Evolutionary conservation across 176 grass and related monocot genomes (phyloP), one percentile per base, ranked within the genome.

Genomic region (Dactylis glomerata): DNA sequence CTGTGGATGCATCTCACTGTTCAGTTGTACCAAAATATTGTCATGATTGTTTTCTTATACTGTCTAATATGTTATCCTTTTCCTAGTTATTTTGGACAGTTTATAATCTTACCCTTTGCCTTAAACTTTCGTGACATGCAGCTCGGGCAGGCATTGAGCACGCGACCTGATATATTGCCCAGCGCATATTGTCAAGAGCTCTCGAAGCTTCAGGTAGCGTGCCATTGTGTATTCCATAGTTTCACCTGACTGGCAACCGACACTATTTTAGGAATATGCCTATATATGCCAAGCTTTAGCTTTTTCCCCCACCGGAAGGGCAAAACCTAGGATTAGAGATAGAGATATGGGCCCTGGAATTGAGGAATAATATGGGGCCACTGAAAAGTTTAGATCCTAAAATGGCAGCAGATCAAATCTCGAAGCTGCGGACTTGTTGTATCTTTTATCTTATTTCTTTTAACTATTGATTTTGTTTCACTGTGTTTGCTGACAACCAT

Each of bases 401-500:
- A 66, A 44, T 1, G 20, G 26, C 30, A 16, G 2, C 36, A 46
- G 2, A 38, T 68, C 73, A 30, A 79, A 46, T 75, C 0, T 15
- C 2, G 27, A 84, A 73, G 65, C 5, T 34, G n/a, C 58, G 33
- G 67, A 75, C 20, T 47, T 11, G 19, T 69, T 61, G 34, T 30
- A 58, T 59, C 33, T 85, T 75, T 75, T n/a, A 73, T 32, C 19
- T n/a, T n/a, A n/a, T n/a, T n/a, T n/a, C n/a, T 40, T 32, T 74
- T 2, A 13, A 57, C 32, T 74, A 15, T 67, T 42, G 6, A n/a
- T 79, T 85, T 26, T 14, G 77, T 85, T 71, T 33, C 14, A 58
- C 7, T 77, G 3, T 80, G 42, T 69, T 89, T 23, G 3, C 30
- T 89, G 80, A 75, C 52, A 24, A 70, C 7, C 77, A 54, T 85